Percentiles rank a stretch among this genome's conserved stretches.
These are phyloP conservation scores for Euphorbia tirucalli DNA, from an alignment of 345 rosid genomes.

Conservation along the genomic window DNA sequence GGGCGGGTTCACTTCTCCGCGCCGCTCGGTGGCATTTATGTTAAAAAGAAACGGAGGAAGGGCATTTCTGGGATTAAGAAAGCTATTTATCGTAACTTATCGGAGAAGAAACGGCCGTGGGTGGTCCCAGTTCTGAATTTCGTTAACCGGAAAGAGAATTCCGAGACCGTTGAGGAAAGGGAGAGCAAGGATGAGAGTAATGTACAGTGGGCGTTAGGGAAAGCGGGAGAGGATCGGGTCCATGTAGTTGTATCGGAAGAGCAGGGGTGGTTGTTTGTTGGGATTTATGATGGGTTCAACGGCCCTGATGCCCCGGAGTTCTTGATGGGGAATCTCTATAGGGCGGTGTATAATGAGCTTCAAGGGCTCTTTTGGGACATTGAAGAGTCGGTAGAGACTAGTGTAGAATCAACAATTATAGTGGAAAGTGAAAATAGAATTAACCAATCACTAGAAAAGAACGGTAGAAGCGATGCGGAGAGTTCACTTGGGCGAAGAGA, in stretches of 20 bases:
- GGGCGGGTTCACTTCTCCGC: slow-evolving; percentile 78
- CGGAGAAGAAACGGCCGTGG: slow-evolving; percentile 87
- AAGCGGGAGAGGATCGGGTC: slow-evolving; percentile 97
- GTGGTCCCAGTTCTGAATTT: slow-evolving; percentile 93
- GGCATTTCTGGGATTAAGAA: slow-evolving; percentile 55
- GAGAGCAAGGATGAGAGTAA: slow-evolving; percentile 42
- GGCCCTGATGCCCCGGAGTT: slow-evolving; percentile 98
- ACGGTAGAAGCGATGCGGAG: slow-evolving; percentile 13
- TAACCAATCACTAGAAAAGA: slow-evolving; percentile 20
- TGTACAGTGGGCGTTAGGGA: slow-evolving; percentile 95
- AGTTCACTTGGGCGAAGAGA: slow-evolving; percentile 13
- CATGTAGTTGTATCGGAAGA: slow-evolving; percentile 96
- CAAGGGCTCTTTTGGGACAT: slow-evolving; percentile 92
- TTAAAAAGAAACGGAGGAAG: slow-evolving; percentile 58
- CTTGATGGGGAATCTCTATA: slow-evolving; percentile 94
- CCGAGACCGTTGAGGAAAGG: slow-evolving; percentile 28
- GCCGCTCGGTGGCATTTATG: slow-evolving; percentile 69
- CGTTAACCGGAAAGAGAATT: slow-evolving; percentile 52
- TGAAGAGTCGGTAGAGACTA: slow-evolving; percentile 35
- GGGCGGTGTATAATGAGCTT: slow-evolving; percentile 81
- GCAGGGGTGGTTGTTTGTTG: slow-evolving; percentile 96
- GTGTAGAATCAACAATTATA: slow-evolving; percentile 12
- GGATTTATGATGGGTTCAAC: slow-evolving; percentile 95
- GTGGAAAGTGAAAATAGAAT: slow-evolving; percentile 27
- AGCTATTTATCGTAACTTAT: slow-evolving; percentile 52